A percentile compares a stretch with the other conserved stretches of the same genome.
phyloP scores from a whole-genome alignment of 108 stramenopile species.

The Mayamaea pseudoterrestris region DNA sequence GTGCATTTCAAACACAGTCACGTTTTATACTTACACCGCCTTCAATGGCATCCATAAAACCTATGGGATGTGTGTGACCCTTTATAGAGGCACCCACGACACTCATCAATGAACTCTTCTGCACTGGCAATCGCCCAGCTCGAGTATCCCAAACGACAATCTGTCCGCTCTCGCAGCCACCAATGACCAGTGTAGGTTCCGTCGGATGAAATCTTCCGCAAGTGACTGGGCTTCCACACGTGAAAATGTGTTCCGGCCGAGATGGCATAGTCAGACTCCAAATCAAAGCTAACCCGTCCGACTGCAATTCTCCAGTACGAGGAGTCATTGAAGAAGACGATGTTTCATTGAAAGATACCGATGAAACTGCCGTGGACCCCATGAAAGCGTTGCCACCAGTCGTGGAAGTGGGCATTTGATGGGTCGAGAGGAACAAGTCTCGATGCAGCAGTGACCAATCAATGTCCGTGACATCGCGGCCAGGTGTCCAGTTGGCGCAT shows the following conservation, averaged over 20 bases:
- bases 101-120: conserved; percentile 33
- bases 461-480: conserved; percentile 61
- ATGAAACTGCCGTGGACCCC: conserved; percentile 25
- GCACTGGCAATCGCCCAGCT: conserved; percentile 73
- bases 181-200: conserved; percentile 68
- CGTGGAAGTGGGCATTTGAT: conserved; percentile 41
- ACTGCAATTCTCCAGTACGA: conserved; percentile 31
- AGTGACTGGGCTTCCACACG: conserved; percentile 69
- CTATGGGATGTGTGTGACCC: conserved; percentile 65
- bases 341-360: conserved; percentile 48
- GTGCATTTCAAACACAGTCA: background rate
- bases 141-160: conserved; percentile 80
- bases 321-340: conserved; percentile 52
- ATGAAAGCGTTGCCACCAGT: conserved; percentile 14
- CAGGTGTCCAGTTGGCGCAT: conserved; percentile 56
- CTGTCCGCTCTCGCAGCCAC: conserved; percentile 73
- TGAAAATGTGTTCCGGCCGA: conserved; percentile 81
- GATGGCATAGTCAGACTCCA: conserved; percentile 76
- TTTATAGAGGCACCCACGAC: conserved; percentile 18
- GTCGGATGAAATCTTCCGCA: conserved; percentile 66
- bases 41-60: conserved; percentile 45
- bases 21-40: conserved; percentile 43
- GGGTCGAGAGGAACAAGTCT: conserved; percentile 63
- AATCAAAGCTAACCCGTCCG: conserved; percentile 64
- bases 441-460: conserved; percentile 78